phyloP scores from a whole-genome alignment of 768 basidiomycete genomes.

The Mycena haematopus region DNA sequence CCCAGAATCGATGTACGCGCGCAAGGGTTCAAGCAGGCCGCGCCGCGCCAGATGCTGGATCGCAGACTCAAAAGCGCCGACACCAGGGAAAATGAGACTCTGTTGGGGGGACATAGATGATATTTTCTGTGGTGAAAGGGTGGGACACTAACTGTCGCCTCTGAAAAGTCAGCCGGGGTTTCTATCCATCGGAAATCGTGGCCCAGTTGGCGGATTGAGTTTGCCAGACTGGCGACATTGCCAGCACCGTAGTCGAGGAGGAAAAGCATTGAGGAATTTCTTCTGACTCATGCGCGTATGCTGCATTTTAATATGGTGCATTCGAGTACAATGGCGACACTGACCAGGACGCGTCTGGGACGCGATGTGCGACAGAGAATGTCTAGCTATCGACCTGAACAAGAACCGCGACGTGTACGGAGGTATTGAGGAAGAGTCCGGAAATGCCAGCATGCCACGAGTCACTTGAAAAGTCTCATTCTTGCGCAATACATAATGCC shows the following conservation, averaged over 20 bases:
- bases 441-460: too few species aligned
- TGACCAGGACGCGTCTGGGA: neutral
- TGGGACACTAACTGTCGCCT: conserved; percentile 79
- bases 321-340: neutral
- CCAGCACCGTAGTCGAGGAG: conserved; percentile 98
- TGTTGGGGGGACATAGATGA: conserved; percentile 40
- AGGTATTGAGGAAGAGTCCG: too few species aligned
- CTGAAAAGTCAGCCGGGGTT: conserved; percentile 78
- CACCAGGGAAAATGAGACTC: conserved; percentile 97
- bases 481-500: conserved; percentile 1
- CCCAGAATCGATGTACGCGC: conserved; percentile 83
- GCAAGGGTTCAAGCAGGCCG: conserved; percentile 82
- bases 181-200: conserved; percentile 91
- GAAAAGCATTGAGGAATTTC: conserved; percentile 56
- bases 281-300: conserved; percentile 4
- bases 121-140: conserved; percentile 13
- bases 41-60: conserved; percentile 74
- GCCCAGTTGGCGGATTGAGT: conserved; percentile 85
- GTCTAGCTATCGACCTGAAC: too few species aligned
- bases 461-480: neutral
- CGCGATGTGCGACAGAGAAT: neutral
- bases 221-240: conserved; percentile 92
- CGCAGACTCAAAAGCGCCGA: conserved; percentile 91
- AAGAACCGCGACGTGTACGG: too few species aligned
- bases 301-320: too few species aligned